These are phyloP conservation scores for Auriscalpium vulgare DNA, from an alignment of 768 basidiomycete genomes.

Conservation along the genomic window DNA sequence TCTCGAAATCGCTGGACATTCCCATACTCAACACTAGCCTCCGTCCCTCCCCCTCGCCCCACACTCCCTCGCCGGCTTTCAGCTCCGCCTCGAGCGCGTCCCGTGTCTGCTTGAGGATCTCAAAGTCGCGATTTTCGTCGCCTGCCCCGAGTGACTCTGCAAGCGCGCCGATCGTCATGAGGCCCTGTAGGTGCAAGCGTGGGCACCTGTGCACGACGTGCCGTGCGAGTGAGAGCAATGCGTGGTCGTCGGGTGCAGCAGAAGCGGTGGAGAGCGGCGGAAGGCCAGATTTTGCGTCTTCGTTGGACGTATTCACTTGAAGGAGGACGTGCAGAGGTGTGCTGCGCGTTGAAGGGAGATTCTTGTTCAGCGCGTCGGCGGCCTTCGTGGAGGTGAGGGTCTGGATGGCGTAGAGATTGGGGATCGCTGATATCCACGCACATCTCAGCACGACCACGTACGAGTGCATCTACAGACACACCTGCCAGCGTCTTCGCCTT, in stretches of 20 bases:
- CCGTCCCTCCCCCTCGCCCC: slow-evolving; percentile 44
- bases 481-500: slow-evolving; percentile 86
- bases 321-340: slow-evolving; percentile 72
- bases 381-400: slow-evolving; percentile 78
- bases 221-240: slow-evolving; percentile 57
- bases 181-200: slow-evolving; percentile 64
- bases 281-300: slow-evolving; percentile 84
- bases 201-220: slow-evolving; percentile 72
- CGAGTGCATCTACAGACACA: slow-evolving; percentile 25
- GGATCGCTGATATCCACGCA: slow-evolving; percentile 49
- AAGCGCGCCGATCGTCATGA: slow-evolving; percentile 96
- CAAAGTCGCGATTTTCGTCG: slow-evolving; percentile 66
- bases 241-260: slow-evolving; percentile 22
- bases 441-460: not conserved
- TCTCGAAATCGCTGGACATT: slow-evolving; percentile 93
- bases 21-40: slow-evolving; percentile 80
- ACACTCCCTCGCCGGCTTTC: slow-evolving; percentile 6
- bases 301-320: slow-evolving; percentile 95
- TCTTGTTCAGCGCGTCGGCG: slow-evolving; percentile 72
- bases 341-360: slow-evolving; percentile 47
- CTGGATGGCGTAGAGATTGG: slow-evolving; percentile 83
- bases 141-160: slow-evolving; percentile 53
- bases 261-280: slow-evolving; percentile 40
- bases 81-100: slow-evolving; percentile 47
- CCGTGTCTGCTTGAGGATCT: slow-evolving; percentile 53